Evolutionary conservation across 148 eudicot genomes (phyloP).

Genomic region (Rhododendron griersonianum): DNA sequence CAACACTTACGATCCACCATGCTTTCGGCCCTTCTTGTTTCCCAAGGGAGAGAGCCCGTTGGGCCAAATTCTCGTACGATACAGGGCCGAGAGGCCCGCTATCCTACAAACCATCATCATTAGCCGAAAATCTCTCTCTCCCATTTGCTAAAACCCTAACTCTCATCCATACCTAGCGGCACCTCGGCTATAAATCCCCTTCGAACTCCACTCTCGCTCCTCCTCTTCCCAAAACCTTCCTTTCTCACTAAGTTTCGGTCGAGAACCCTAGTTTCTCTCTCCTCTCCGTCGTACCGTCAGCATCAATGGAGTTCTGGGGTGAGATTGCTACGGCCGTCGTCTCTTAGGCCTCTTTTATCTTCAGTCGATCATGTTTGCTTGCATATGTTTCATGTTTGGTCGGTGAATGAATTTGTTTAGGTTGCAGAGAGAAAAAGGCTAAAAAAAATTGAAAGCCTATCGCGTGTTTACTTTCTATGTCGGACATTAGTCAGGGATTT

Average conservation of each 20-base stretch:
- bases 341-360: background rate
- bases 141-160: conserved; percentile 17
- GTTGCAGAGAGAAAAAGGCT: background rate
- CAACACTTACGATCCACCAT: background rate
- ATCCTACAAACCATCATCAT: background rate
- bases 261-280: background rate
- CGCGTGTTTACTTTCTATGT: background rate
- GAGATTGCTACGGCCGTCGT: background rate
- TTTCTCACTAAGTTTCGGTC: background rate
- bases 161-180: background rate
- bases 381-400: background rate
- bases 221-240: conserved; percentile 20
- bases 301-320: conserved; percentile 64
- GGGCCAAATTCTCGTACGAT: background rate
- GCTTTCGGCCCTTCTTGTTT: background rate
- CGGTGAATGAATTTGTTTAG: background rate
- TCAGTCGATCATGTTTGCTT: background rate
- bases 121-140: background rate
- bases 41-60: background rate
- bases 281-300: background rate
- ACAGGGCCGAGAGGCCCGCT: background rate
- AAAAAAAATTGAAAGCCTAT: too few relatives aligned
- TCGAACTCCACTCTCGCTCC: background rate
- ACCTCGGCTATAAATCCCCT: conserved; percentile 11
- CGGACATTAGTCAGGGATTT: background rate